A percentile compares a stretch with the other conserved stretches of the same genome.
phyloP scores from a whole-genome alignment of 345 rosid species.

The Populus euphratica region DNA sequence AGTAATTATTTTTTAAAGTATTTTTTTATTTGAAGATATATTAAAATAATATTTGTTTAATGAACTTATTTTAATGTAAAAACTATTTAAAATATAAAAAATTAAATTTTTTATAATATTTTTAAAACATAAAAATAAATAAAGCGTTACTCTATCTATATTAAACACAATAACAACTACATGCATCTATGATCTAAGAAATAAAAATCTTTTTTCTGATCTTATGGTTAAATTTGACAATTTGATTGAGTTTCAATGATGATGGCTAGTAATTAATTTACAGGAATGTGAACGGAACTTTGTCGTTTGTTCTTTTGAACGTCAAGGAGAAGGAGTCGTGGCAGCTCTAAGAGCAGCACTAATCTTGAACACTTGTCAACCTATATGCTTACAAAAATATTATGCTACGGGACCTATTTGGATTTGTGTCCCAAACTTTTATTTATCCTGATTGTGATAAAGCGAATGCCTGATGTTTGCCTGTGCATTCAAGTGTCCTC shows the following conservation, averaged over 20 bases:
- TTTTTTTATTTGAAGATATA: too few relatives aligned
- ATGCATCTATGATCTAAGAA: background rate
- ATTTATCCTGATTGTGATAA: background rate
- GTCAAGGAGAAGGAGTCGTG: background rate
- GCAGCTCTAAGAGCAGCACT: background rate
- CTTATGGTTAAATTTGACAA: background rate
- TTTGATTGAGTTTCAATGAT: background rate
- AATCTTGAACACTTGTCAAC: background rate
- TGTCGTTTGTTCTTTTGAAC: background rate
- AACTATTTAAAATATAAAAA: too few relatives aligned
- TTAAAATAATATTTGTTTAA: too few relatives aligned
- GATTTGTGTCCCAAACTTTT: background rate
- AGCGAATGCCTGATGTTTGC: background rate
- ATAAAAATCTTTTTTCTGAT: background rate
- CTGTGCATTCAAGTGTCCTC: constrained; percentile 1
- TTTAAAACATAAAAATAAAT: too few relatives aligned
- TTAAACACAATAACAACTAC: background rate
- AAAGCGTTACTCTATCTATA: too few relatives aligned
- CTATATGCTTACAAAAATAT: background rate
- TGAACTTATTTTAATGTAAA: too few relatives aligned
- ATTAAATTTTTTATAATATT: too few relatives aligned
- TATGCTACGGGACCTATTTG: constrained; percentile 13
- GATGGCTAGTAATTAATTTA: background rate
- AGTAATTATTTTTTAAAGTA: too few relatives aligned
- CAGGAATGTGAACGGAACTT: background rate